Evolutionary conservation across 2,329 filamentous ascomycete genomes (phyloP), one percentile per base, ranked within the genome.

Genomic region (Penicillium capsulatum): DNA sequence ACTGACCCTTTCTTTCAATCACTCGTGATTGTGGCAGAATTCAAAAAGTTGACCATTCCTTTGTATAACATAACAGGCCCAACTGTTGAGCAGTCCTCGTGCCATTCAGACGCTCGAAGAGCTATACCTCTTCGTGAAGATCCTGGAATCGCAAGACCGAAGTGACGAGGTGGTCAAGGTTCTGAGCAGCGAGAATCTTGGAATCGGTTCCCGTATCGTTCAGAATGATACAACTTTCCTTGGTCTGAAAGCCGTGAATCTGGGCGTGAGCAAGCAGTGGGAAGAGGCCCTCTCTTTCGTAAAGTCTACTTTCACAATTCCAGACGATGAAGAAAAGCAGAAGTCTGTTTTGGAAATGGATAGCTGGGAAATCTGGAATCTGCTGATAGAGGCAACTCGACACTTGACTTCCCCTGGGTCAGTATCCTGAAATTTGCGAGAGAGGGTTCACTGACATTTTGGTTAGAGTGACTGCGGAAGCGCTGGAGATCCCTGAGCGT

Each of bases 41-140:
- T 28, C 13, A 14, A 24, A 7, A 24, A 24, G 26, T 14, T 28
- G 16, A 32, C 29, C 36, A 15, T 32, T 28, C 27, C 6, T 22
- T 38, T 46, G 48, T 33, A 24, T 30, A 4, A 17, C 19, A 32
- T 20, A 17, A 52, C 48, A 72, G 68, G 63, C 68, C 48, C 60
- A 69, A 43, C 45, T 62, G 33, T 51, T 64, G 45, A 67, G 63
- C 45, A 59, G 60, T 33, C 60, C 64, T 34, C 67, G 68, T 57
- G 65, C 67, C 24, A 68, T 73, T 17, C 67, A 71, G 52, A 67
- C 55, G n/a, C 49, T 65, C 26, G 69, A 72, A 50, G 71, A 74
- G 48, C 48, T 74, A 26, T 53, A 65, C 19, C 55, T 74, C 17
- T 59, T 74, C 13, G 47, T 70, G 27, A 62, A 66, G 36, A 64